Evolutionary conservation across 163 green algal genomes (phyloP).

Genomic region (Scenedesmus sp.): DNA sequence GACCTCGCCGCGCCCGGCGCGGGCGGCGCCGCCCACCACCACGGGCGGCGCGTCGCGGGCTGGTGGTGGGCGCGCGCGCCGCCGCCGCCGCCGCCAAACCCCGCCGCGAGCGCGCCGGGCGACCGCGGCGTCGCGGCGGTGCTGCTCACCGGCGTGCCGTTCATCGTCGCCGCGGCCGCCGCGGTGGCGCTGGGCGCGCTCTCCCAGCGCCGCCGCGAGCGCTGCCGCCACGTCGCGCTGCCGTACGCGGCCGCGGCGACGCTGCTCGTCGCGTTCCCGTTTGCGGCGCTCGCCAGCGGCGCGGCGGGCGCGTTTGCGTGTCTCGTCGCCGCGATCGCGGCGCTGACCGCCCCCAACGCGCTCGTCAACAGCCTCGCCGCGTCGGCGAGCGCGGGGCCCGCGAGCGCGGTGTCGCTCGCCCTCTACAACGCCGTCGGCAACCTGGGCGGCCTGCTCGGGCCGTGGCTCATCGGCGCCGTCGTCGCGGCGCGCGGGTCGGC

Average conservation of each 20-base stretch:
- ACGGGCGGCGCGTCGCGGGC: neutral
- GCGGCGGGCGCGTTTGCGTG: slow-evolving; percentile 8
- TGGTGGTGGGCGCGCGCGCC: neutral
- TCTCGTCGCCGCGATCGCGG: neutral
- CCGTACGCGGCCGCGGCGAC: slow-evolving; percentile 12
- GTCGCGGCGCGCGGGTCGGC: slow-evolving; percentile 24
- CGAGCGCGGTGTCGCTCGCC: slow-evolving; percentile 12
- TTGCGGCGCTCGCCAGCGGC: neutral
- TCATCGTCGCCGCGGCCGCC: slow-evolving; percentile 14
- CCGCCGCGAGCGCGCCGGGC: neutral
- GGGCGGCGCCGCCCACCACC: neutral
- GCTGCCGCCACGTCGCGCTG: slow-evolving; percentile 15
- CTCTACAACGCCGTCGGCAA: slow-evolving; percentile 41
- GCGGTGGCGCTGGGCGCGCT: slow-evolving; percentile 23
- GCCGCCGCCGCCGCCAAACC: too few relatives aligned
- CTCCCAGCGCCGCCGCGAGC: slow-evolving; percentile 13
- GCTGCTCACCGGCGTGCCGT: slow-evolving; percentile 37
- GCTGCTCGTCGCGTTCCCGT: slow-evolving; percentile 32
- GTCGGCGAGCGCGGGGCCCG: neutral
- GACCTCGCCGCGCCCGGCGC: neutral
- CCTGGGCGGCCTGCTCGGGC: slow-evolving; percentile 35
- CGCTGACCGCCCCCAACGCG: slow-evolving; percentile 36
- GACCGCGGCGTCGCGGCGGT: slow-evolving; percentile 11
- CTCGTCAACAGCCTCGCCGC: slow-evolving; percentile 35
- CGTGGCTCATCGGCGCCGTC: slow-evolving; percentile 15